Base-by-base conservation (phyloP, 1,284 basidiomycete species). In the Malassezia psittaci region DNA sequence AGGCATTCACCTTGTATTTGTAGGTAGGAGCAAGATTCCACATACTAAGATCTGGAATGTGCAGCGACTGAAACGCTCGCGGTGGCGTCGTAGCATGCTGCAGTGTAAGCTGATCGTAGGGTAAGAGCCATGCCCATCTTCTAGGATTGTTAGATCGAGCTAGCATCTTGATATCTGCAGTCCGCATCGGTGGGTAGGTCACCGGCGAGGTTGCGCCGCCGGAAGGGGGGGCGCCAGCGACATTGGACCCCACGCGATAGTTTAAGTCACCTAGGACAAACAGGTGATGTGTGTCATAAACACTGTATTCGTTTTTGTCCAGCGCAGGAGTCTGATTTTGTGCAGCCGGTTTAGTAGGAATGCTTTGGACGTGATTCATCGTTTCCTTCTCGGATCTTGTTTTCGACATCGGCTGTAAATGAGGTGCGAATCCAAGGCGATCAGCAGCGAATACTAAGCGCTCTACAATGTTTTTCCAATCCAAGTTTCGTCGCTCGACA, bases 401-500 rank as follows among this genome's bases (percentile, higher is more conserved):
- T 9, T 13, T 24, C 9, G 33, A 15, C 18, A 16, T 15, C 10
- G 52, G 60, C 29, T 51, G 37, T 12, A 64, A 55, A 15, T 57
- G 58, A 15, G 52, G 45, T 8, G 18, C 5, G 18, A 3, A 39
- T 2, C 35, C 47, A 9, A 39, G 16, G 3, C 18, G 3, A 3
- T 41, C 18, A 1, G 64, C 67, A 7, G 57, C 52, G 39, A 98
- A 96, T 45, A 91, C 79, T 44, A 98, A 81, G 1, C 85, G 83
- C 45, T 83, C 78, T 39, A 90, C 86, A 47, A 98, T 90, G 59
- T 75, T 70, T 45, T 83, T 77, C 76, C 86, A 96, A 77, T 96
- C 87, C 5, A 79, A 78, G 62, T 94, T 82, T 15, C 93, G 81
- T n/a, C 78, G 76, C 15, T 78, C 74, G 39, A 93, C 78, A 55